Conservation (phyloP, 345 rosid genomes). For the Dimocarpus longan region DNA sequence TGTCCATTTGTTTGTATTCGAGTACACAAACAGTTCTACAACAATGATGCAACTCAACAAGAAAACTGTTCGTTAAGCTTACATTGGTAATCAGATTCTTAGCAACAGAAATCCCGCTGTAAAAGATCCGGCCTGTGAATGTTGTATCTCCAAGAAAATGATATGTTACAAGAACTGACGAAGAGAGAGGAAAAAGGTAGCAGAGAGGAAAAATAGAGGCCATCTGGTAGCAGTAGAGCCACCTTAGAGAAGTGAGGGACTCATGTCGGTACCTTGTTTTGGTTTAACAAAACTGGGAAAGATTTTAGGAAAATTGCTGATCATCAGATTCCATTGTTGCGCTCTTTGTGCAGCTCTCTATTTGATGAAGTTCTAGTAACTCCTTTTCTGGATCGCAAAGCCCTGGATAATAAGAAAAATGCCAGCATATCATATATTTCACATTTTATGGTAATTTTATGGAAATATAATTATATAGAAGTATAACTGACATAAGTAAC, state of each 20-base stretch:
- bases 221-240: slow-evolving; percentile 16
- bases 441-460: not conserved
- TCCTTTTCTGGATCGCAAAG: slow-evolving; percentile 74
- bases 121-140: not conserved
- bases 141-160: not conserved
- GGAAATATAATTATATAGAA: not conserved
- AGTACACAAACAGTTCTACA: not conserved
- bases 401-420: slow-evolving; percentile 47
- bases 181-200: not conserved
- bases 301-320: slow-evolving; percentile 16
- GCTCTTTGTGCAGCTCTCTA: slow-evolving; percentile 72
- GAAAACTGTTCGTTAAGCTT: slow-evolving; percentile 8
- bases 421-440: not conserved
- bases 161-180: slow-evolving; percentile 14
- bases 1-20: not conserved
- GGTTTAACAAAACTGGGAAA: not conserved
- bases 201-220: not conserved
- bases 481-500: too few relatives aligned
- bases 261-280: not conserved
- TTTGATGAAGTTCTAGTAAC: slow-evolving; percentile 77
- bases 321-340: slow-evolving; percentile 77
- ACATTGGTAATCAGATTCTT: slow-evolving; percentile 10
- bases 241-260: not conserved
- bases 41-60: not conserved
- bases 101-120: not conserved